These are phyloP conservation scores for Phytophthora tentaculata DNA, from an alignment of 352 stramenopile species.

Conservation along the genomic window DNA sequence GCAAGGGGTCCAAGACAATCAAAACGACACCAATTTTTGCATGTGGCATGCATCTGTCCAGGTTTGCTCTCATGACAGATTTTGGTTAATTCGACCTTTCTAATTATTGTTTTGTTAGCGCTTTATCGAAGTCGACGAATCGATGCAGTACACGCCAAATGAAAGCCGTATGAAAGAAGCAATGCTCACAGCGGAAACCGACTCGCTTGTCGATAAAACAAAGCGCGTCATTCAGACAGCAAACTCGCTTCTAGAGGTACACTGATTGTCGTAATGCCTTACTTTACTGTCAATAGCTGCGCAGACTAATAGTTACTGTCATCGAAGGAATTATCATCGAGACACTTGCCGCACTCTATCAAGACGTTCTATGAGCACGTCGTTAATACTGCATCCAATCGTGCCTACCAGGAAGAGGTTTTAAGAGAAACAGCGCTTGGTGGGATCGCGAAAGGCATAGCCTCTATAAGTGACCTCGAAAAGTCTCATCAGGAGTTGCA, in stretches of 20 bases:
- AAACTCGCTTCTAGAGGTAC: conserved; percentile 48
- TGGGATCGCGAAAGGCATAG: not conserved
- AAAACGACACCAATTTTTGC: conserved; percentile 22
- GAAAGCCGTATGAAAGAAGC: conserved; percentile 21
- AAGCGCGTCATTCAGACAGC: conserved; percentile 32
- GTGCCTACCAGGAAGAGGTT: conserved; percentile 21
- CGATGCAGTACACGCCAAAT: conserved; percentile 37
- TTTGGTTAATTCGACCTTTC: not conserved
- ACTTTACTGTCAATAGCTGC: not conserved
- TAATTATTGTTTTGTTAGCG: conserved; percentile 19
- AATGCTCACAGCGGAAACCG: conserved; percentile 6
- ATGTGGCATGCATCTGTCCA: conserved; percentile 39
- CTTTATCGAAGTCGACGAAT: conserved; percentile 32
- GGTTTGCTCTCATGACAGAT: conserved; percentile 15
- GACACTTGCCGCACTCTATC: conserved; percentile 44
- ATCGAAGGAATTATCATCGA: conserved; percentile 43
- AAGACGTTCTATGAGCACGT: conserved; percentile 47
- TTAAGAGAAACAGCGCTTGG: not conserved
- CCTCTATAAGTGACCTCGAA: conserved; percentile 14
- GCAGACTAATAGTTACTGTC: not conserved
- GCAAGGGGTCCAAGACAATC: not conserved
- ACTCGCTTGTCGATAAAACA: conserved; percentile 21
- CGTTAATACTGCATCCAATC: conserved; percentile 28
- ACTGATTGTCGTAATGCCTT: not conserved
- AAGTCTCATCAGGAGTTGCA: conserved; percentile 25